Conservation (phyloP, 2,329 filamentous ascomycete species). For the Fusarium sp. region DNA sequence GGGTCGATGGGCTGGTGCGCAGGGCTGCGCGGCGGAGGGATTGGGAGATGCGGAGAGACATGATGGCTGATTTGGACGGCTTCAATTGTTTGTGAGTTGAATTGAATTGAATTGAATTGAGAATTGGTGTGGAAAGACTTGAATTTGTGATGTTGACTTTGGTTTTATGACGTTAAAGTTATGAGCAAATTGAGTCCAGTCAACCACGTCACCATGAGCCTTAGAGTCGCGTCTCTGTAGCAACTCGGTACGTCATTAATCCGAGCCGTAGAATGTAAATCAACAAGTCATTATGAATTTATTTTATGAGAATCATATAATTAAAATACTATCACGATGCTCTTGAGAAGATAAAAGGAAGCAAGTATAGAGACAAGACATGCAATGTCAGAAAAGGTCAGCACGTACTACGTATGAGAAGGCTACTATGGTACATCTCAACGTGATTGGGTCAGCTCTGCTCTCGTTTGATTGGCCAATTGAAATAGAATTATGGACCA, state of each 20-base stretch:
- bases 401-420: fast-evolving
- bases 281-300: fast-evolving
- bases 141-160: background rate
- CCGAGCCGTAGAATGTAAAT: background rate
- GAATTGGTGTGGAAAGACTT: background rate
- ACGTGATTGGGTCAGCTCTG: too few relatives aligned
- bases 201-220: slow-evolving; percentile 29
- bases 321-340: fast-evolving
- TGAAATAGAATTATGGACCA: too few relatives aligned
- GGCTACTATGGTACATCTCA: too few relatives aligned
- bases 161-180: background rate
- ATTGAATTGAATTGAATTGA: too few relatives aligned
- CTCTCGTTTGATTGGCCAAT: too few relatives aligned
- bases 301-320: background rate
- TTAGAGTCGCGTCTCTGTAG: slow-evolving; percentile 16
- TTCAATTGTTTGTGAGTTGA: background rate
- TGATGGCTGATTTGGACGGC: background rate
- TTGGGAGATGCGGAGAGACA: slow-evolving; percentile 13
- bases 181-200: background rate
- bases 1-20: background rate
- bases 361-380: too few relatives aligned
- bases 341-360: fast-evolving
- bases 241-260: background rate
- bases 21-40: background rate
- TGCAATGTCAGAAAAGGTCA: background rate